phyloP scores from a whole-genome alignment of 148 eudicot species.

The Diospyros lotus region DNA sequence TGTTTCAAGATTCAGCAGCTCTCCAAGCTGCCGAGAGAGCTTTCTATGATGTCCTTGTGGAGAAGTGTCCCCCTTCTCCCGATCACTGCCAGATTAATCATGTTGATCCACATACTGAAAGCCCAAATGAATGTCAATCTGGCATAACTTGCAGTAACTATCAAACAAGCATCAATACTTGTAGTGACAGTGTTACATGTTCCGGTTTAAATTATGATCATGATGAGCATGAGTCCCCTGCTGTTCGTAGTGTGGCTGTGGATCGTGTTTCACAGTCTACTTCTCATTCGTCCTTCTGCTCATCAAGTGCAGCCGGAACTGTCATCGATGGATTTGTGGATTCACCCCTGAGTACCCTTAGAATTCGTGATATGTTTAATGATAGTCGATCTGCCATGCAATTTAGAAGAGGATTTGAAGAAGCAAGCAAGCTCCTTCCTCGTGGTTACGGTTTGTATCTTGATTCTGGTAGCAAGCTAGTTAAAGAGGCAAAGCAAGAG shows the following conservation, averaged over 20 bases:
- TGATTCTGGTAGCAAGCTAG: constrained; percentile 13
- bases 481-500: constrained; percentile 16
- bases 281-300: constrained; percentile 23
- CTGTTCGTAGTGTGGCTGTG: constrained; percentile 15
- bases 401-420: constrained; percentile 60
- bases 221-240: constrained; percentile 21
- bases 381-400: constrained; percentile 54
- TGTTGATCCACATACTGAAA: constrained; percentile 6
- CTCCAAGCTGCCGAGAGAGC: constrained; percentile 67
- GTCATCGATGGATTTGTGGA: constrained; percentile 29
- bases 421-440: constrained; percentile 57
- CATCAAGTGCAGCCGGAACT: constrained; percentile 25
- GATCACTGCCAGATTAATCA: constrained; percentile 1
- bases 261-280: constrained; percentile 22
- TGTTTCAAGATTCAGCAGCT: constrained; percentile 54
- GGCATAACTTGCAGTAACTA: constrained; percentile 4
- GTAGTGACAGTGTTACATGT: constrained; percentile 7
- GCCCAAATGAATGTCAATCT: constrained; percentile 13
- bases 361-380: constrained; percentile 42
- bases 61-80: constrained; percentile 34
- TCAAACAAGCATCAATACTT: constrained; percentile 10
- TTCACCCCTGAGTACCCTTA: constrained; percentile 48
- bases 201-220: constrained; percentile 18
- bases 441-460: constrained; percentile 19
- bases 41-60: constrained; percentile 56